Conservation (phyloP, 2,329 filamentous ascomycete genomes). For the Colletotrichum sp. region DNA sequence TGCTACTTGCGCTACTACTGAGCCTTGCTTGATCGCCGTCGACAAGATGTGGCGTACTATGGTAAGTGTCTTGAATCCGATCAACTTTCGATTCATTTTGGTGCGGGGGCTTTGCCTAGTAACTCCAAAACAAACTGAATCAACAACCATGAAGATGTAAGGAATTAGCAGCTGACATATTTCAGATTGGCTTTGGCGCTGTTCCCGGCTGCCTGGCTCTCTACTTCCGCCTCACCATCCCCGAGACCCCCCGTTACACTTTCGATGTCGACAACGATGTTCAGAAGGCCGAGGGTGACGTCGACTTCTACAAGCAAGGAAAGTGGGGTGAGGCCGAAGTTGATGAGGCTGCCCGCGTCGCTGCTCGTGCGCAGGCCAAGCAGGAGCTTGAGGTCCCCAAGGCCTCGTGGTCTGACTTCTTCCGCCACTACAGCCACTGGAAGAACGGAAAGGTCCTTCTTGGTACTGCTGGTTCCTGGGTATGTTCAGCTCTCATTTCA, state of each 20-base stretch:
- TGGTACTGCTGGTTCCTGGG: conserved; percentile 81
- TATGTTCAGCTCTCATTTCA: not conserved
- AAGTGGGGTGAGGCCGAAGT: conserved; percentile 61
- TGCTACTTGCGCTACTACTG: conserved; percentile 59
- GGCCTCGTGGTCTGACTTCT: conserved; percentile 76
- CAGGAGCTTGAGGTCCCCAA: conserved; percentile 68
- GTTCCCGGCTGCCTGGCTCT: conserved; percentile 75
- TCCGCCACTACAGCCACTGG: conserved; percentile 71
- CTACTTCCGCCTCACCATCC: conserved; percentile 79
- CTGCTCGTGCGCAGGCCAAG: conserved; percentile 58
- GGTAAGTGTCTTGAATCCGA: not conserved
- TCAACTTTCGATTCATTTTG: not conserved
- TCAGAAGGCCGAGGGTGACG: conserved; percentile 75
- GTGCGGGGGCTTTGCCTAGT: not conserved
- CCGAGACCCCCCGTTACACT: conserved; percentile 87
- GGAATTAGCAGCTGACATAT: not conserved
- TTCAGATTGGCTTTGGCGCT: conserved; percentile 63
- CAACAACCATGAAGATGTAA: not conserved
- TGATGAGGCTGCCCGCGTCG: conserved; percentile 70
- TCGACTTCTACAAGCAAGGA: conserved; percentile 76
- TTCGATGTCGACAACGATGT: conserved; percentile 81
- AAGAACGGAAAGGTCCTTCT: conserved; percentile 76
- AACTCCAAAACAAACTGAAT: not conserved
- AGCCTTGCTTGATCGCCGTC: conserved; percentile 51
- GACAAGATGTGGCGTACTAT: conserved; percentile 73